Percentiles rank a stretch among this genome's conserved stretches.
Evolutionary conservation across 495 filamentous ascomycete species (phyloP).

Genomic region (Penicillium diatomitis): DNA sequence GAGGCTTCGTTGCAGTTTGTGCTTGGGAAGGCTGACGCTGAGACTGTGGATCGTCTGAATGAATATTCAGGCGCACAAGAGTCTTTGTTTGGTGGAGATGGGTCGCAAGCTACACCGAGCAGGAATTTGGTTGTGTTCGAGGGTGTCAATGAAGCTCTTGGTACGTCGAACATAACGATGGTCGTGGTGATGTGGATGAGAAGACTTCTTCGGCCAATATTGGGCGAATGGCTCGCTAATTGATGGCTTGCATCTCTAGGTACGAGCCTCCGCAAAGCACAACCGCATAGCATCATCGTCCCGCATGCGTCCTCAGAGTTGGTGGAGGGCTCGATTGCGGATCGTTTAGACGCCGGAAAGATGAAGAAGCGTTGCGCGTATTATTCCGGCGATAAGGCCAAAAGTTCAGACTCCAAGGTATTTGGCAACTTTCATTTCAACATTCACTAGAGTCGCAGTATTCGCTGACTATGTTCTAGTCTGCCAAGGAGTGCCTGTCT

Average conservation of each 20-base stretch:
- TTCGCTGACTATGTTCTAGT: slow-evolving; percentile 1
- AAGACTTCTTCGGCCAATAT: neutral
- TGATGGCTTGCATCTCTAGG: slow-evolving; percentile 6
- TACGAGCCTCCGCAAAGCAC: slow-evolving; percentile 11
- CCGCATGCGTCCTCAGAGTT: slow-evolving; percentile 4
- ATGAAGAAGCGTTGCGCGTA: slow-evolving; percentile 16
- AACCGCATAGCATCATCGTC: slow-evolving; percentile 14
- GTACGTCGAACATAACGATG: slow-evolving; percentile 17
- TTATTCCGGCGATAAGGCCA: neutral
- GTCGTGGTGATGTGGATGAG: too few relatives aligned
- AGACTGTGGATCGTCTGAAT: slow-evolving; percentile 38
- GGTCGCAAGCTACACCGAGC: slow-evolving; percentile 3
- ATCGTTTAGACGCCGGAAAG: slow-evolving; percentile 3
- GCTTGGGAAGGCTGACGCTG: slow-evolving; percentile 35
- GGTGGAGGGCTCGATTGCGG: slow-evolving; percentile 5
- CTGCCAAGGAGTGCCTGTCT: slow-evolving; percentile 15
- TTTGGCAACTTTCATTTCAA: too few relatives aligned
- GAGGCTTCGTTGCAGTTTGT: slow-evolving; percentile 42
- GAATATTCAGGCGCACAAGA: slow-evolving; percentile 32
- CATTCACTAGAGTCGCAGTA: too few relatives aligned
- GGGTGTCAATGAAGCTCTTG: slow-evolving; percentile 29
- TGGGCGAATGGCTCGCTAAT: neutral
- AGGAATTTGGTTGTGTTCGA: slow-evolving; percentile 41
- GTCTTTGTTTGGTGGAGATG: slow-evolving; percentile 30
- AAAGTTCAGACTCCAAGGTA: neutral